phyloP scores from a whole-genome alignment of 345 rosid species.

The sweet orange (Citrus sinensis) region DVS_A1.0 CM039164.1:29183001-29183500 shows the following conservation, averaged over 20 bases:
- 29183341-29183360: neutral
- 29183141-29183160: neutral
- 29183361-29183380: too few relatives aligned
- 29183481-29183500: too few relatives aligned
- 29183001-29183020: too few relatives aligned
- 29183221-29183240: neutral
- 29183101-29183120: neutral
- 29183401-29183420: neutral
- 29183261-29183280: too few relatives aligned
- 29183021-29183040: neutral
- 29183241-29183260: neutral
- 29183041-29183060: neutral
- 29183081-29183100: neutral
- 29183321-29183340: neutral
- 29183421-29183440: too few relatives aligned
- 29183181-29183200: neutral
- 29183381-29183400: neutral
- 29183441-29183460: too few relatives aligned
- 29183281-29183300: neutral
- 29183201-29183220: neutral
- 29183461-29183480: too few relatives aligned
- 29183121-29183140: neutral
- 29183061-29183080: neutral
- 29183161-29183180: neutral
- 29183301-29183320: neutral